Conservation (phyloP, 1,284 basidiomycete genomes). For the Stereum hirsutum region DNA sequence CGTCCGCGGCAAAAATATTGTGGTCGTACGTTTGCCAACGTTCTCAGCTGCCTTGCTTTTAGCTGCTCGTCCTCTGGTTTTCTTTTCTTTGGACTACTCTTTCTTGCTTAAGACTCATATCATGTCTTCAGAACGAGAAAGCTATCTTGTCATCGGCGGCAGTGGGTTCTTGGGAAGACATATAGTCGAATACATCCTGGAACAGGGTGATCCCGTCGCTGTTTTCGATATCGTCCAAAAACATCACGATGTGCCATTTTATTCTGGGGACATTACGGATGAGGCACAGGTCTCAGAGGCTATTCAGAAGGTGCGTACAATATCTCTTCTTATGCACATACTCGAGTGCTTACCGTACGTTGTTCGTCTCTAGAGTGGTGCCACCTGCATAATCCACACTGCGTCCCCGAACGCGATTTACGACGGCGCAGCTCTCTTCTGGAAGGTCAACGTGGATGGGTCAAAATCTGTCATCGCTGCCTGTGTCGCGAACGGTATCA, state of each 20-base stretch:
- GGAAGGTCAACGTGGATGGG: constrained; percentile 92
- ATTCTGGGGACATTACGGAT: constrained; percentile 80
- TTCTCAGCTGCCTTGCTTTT: no score
- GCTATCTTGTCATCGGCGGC: constrained; percentile 82
- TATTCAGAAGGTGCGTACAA: constrained; percentile 65
- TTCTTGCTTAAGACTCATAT: no score
- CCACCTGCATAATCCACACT: constrained; percentile 91
- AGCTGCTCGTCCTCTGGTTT: no score
- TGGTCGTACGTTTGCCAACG: no score
- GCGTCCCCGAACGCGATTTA: constrained; percentile 85
- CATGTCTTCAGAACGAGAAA: no score
- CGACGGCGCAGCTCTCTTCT: constrained; percentile 69
- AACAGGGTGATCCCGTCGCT: constrained; percentile 72
- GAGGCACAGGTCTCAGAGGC: constrained; percentile 65
- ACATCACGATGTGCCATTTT: constrained; percentile 79
- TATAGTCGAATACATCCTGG: constrained; percentile 77
- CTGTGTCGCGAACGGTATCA: constrained; percentile 62
- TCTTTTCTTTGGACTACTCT: no score
- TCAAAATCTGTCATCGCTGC: constrained; percentile 83
- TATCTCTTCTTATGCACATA: constrained; percentile 11
- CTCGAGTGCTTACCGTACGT: not conserved
- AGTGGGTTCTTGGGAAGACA: constrained; percentile 90
- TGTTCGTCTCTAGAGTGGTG: constrained; percentile 46
- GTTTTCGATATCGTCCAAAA: constrained; percentile 89
- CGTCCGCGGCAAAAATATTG: no score